Percentiles rank a stretch among this genome's conserved stretches.
Conservation (phyloP, 768 basidiomycete genomes). For the Xerocomus brunneocitrinus region DNA sequence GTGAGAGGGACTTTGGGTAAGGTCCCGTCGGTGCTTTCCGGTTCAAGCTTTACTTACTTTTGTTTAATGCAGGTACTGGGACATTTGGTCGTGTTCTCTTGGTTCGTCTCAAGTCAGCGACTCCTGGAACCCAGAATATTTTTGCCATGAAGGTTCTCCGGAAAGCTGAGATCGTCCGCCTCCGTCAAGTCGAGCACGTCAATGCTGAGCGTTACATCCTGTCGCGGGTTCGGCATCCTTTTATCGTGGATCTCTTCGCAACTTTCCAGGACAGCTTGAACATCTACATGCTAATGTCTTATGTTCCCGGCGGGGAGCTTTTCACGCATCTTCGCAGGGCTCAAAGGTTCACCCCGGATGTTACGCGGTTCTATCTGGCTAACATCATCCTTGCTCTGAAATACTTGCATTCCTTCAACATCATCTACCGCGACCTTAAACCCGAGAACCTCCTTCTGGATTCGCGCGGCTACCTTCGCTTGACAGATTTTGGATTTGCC, state of each 20-base stretch:
- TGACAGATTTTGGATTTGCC: slow-evolving; percentile 98
- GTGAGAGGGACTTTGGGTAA: slow-evolving; percentile 73
- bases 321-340: slow-evolving; percentile 95
- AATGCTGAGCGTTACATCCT: slow-evolving; percentile 95
- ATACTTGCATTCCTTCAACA: slow-evolving; percentile 93
- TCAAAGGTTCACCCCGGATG: slow-evolving; percentile 92
- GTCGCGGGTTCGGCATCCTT: slow-evolving; percentile 87
- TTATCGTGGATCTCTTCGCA: slow-evolving; percentile 93
- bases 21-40: slow-evolving; percentile 16
- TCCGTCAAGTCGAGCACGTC: slow-evolving; percentile 97
- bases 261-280: slow-evolving; percentile 95
- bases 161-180: slow-evolving; percentile 79
- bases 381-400: slow-evolving; percentile 93
- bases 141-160: slow-evolving; percentile 89
- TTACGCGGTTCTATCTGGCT: slow-evolving; percentile 96
- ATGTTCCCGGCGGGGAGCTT: slow-evolving; percentile 94
- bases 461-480: slow-evolving; percentile 85
- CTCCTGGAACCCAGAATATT: slow-evolving; percentile 38
- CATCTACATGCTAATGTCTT: slow-evolving; percentile 97
- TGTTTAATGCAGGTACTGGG: slow-evolving; percentile 70
- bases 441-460: slow-evolving; percentile 98
- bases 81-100: slow-evolving; percentile 94
- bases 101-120: slow-evolving; percentile 67
- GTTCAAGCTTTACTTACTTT: slow-evolving; percentile 1
- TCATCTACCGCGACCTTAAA: slow-evolving; percentile 97